These are phyloP conservation scores for Scleroderma bovista DNA, from an alignment of 768 basidiomycete species.

Conservation along the genomic window DNA sequence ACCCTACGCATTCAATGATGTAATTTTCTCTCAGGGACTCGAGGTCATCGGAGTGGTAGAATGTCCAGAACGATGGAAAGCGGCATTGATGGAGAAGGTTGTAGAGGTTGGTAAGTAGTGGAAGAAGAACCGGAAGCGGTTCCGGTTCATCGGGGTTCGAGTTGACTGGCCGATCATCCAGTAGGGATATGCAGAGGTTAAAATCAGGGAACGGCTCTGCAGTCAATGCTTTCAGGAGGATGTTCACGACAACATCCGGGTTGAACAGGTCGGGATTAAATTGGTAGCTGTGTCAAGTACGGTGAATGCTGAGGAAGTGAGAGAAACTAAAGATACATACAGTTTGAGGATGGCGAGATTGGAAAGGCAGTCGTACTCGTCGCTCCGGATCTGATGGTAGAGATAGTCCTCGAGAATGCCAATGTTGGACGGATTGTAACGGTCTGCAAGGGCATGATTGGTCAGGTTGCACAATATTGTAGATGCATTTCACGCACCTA, in stretches of 20 bases:
- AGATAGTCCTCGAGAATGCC: conserved; percentile 94
- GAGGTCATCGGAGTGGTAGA: conserved; percentile 65
- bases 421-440: conserved; percentile 95
- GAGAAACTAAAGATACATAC: conserved; percentile 36
- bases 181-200: conserved; percentile 88
- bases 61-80: conserved; percentile 82
- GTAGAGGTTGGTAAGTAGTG: conserved; percentile 61
- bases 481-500: conserved; percentile 52
- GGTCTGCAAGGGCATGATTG: conserved; percentile 87
- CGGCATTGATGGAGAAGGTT: conserved; percentile 76
- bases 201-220: conserved; percentile 88
- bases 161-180: conserved; percentile 64
- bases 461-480: conserved; percentile 59
- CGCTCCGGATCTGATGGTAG: conserved; percentile 85
- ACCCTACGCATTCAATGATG: conserved; percentile 77
- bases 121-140: conserved; percentile 67
- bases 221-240: conserved; percentile 87
- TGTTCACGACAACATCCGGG: conserved; percentile 88
- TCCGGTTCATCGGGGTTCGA: conserved; percentile 71
- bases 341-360: conserved; percentile 94
- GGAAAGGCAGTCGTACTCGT: conserved; percentile 91
- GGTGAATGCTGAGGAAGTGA: not conserved
- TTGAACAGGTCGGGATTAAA: conserved; percentile 94
- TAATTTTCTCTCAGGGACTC: conserved; percentile 79
- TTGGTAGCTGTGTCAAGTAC: conserved; percentile 62